phyloP scores from a whole-genome alignment of 352 stramenopile genomes.

The Globisporangium canariense region DNA sequence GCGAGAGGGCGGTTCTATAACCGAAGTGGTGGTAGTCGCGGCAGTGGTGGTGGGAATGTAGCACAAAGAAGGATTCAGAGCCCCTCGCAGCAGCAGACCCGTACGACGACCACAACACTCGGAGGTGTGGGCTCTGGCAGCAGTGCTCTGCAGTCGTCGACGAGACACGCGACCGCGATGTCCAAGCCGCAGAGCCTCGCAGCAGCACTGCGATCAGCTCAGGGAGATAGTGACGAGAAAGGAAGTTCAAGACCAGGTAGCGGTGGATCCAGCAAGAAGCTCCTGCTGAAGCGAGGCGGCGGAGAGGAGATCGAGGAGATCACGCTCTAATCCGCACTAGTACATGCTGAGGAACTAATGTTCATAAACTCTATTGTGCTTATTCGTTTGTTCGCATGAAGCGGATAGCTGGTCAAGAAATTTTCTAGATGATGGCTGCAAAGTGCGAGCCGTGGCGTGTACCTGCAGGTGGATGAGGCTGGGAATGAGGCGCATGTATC shows the following conservation, averaged over 20 bases:
- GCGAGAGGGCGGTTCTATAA: slow-evolving; percentile 6
- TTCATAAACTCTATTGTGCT: too few relatives aligned
- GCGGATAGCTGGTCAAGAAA: too few relatives aligned
- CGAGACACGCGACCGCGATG: slow-evolving; percentile 5
- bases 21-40: too few relatives aligned
- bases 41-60: slow-evolving; percentile 4
- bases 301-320: slow-evolving; percentile 28
- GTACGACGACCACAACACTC: neutral
- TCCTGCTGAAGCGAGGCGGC: slow-evolving; percentile 16
- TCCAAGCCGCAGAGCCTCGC: slow-evolving; percentile 24
- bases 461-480: slow-evolving; percentile 1
- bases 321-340: slow-evolving; percentile 23
- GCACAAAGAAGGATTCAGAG: slow-evolving; percentile 1
- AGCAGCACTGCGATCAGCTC: slow-evolving; percentile 30
- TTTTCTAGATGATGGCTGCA: slow-evolving; percentile 16
- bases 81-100: neutral
- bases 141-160: too few relatives aligned
- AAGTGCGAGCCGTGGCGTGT: slow-evolving; percentile 2
- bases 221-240: neutral
- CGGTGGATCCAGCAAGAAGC: slow-evolving; percentile 19
- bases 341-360: too few relatives aligned
- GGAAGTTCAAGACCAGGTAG: slow-evolving; percentile 13
- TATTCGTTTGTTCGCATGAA: too few relatives aligned
- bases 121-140: neutral
- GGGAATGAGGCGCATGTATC: slow-evolving; percentile 17